These are phyloP conservation scores for Neolecta irregularis DNA, from an alignment of 1,139 yeast species.

Conservation along the genomic window DNA sequence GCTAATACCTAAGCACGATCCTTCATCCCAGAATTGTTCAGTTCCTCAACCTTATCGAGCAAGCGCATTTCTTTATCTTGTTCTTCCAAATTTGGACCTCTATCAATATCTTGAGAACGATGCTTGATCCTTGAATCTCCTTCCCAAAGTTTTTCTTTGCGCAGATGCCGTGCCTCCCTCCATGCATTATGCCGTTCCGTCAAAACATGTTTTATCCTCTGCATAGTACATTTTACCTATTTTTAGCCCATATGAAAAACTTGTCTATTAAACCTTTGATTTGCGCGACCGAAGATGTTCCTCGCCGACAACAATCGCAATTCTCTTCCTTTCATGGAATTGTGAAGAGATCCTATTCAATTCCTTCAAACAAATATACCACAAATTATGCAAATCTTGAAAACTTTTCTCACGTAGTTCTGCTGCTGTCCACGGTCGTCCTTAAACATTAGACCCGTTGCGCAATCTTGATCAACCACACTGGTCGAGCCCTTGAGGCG, in stretches of 20 bases:
- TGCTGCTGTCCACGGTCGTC: slow-evolving; percentile 75
- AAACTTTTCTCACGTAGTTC: slow-evolving; percentile 84
- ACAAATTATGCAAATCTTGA: slow-evolving; percentile 76
- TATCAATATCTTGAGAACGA: background rate
- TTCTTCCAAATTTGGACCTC: background rate
- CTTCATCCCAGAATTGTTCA: background rate
- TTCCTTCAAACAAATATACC: slow-evolving; percentile 79
- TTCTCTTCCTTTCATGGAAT: slow-evolving; percentile 32
- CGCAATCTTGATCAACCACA: background rate
- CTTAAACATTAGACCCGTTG: slow-evolving; percentile 20
- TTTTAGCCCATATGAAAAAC: slow-evolving; percentile 1
- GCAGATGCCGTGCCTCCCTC: slow-evolving; percentile 10
- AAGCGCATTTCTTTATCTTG: background rate
- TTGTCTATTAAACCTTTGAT: slow-evolving; percentile 1
- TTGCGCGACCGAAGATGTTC: background rate
- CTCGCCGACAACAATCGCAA: slow-evolving; percentile 4
- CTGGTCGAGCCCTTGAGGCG: slow-evolving; percentile 4
- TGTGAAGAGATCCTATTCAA: slow-evolving; percentile 71
- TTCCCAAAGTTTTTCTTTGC: slow-evolving; percentile 2
- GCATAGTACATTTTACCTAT: slow-evolving; percentile 14
- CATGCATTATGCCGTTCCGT: slow-evolving; percentile 13
- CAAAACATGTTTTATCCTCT: slow-evolving; percentile 13
- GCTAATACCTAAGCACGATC: background rate
- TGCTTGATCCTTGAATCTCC: background rate
- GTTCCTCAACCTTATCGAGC: background rate